A percentile compares a stretch with the other conserved stretches of the same genome.
Conservation (phyloP, 768 basidiomycete species). For the Trametes sanguinea region DNA sequence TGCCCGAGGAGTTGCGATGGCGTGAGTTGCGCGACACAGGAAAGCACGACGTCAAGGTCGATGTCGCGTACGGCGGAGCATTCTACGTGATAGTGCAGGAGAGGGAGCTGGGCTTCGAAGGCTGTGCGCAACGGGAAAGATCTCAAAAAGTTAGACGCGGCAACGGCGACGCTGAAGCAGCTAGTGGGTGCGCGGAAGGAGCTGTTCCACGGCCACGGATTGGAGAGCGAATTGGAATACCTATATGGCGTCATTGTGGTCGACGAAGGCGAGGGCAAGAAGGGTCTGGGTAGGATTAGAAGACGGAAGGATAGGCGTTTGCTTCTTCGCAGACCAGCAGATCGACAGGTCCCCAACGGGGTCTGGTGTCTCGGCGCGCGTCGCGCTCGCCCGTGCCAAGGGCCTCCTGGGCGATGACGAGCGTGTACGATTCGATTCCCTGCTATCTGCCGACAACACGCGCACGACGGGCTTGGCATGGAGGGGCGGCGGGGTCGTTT, state of each 20-base stretch:
- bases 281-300: constrained; percentile 22
- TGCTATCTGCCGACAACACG: constrained; percentile 23
- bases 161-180: constrained; percentile 34
- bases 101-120: constrained; percentile 37
- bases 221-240: constrained; percentile 36
- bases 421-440: constrained; percentile 37
- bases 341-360: constrained; percentile 44
- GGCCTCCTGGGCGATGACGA: constrained; percentile 33
- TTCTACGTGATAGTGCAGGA: constrained; percentile 43
- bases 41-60: constrained; percentile 29
- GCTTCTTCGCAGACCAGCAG: constrained; percentile 43
- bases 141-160: constrained; percentile 30
- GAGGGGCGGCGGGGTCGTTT: constrained; percentile 20
- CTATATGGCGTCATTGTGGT: constrained; percentile 43
- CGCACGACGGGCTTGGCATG: background rate
- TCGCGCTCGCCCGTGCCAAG: constrained; percentile 39
- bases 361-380: constrained; percentile 41
- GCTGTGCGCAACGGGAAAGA: constrained; percentile 20
- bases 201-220: constrained; percentile 34
- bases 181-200: constrained; percentile 26
- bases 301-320: constrained; percentile 28
- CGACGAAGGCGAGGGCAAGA: constrained; percentile 29
- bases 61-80: constrained; percentile 43
- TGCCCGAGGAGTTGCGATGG: constrained; percentile 35
- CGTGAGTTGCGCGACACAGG: constrained; percentile 21